phyloP scores from a whole-genome alignment of 352 stramenopile genomes.

The Ophiocytium majus region DNA sequence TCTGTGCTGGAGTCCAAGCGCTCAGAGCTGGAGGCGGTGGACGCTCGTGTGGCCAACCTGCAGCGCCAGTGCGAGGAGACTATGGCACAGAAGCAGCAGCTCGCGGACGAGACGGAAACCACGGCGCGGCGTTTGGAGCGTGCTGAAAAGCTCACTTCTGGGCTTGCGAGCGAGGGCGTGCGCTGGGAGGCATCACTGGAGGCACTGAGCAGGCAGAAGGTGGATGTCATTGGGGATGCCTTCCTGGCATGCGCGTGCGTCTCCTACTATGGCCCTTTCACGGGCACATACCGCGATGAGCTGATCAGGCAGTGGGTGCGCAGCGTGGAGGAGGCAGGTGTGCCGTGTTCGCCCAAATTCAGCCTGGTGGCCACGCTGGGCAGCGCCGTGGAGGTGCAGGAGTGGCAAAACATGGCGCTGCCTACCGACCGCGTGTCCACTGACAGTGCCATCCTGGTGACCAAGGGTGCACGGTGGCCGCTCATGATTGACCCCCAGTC shows the following conservation, averaged over 20 bases:
- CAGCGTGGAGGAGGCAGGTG: slow-evolving; percentile 63
- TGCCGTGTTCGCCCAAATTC: slow-evolving; percentile 66
- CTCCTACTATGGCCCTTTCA: slow-evolving; percentile 89
- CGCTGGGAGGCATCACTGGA: slow-evolving; percentile 84
- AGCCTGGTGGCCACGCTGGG: slow-evolving; percentile 71
- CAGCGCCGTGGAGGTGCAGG: slow-evolving; percentile 80
- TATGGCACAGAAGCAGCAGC: slow-evolving; percentile 80
- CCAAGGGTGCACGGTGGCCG: slow-evolving; percentile 80
- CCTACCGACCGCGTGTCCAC: slow-evolving; percentile 80
- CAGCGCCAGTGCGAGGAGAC: slow-evolving; percentile 83
- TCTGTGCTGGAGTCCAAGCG: slow-evolving; percentile 69
- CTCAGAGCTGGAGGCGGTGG: slow-evolving; percentile 75
- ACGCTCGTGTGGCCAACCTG: slow-evolving; percentile 73
- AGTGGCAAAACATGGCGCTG: slow-evolving; percentile 85
- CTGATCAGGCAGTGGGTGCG: slow-evolving; percentile 65
- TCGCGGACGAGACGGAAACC: slow-evolving; percentile 75
- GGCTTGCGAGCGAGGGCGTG: slow-evolving; percentile 79
- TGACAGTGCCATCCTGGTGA: slow-evolving; percentile 86
- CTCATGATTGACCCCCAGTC: slow-evolving; percentile 90
- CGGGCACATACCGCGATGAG: slow-evolving; percentile 72
- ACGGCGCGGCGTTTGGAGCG: slow-evolving; percentile 80
- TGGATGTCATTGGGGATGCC: slow-evolving; percentile 78
- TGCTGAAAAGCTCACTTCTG: slow-evolving; percentile 83
- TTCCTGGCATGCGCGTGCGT: slow-evolving; percentile 85
- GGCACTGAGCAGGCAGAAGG: slow-evolving; percentile 70